Evolutionary conservation across 306 rosid species (phyloP), one percentile per base, ranked within the genome.

Genomic region (Luffa aegyptiaca): DNA sequence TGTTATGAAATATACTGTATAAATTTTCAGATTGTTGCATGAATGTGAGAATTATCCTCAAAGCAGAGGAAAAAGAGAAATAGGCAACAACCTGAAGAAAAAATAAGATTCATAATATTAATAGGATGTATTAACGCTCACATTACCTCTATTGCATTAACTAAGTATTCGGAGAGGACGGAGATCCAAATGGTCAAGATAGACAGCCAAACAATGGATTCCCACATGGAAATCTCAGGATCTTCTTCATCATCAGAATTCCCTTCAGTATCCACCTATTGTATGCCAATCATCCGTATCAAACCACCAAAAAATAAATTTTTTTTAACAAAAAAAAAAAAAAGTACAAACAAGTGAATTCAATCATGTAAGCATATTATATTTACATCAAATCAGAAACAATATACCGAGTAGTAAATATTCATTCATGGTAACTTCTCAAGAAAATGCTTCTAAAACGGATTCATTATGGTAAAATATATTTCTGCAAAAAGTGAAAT

Each of bases 191-290:
- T 86, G 8, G 96, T 91, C 85, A 93, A 80, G 86, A 93, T 88
- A 10, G 73, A 86, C 80, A 93, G 90, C 98, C 97, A 93, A 72
- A 87, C 82, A 85, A 91, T 49, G 74, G 91, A 85, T 86, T 93
- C 98, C 90, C 97, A 93, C 81, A 87, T 90, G 35, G 91, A 82
- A 71, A 93, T 90, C 84, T 91, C 90, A 4, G 98, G 91, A 55
- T 77, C 82, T 72, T 84, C 88, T 52, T 89, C 97, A 31, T 85
- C 86, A 3, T 88, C 90, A 7, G 82, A 77, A 78, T 2, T 79
- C 59, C 17, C 84, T 35, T 79, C 92, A 26, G 4, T 71, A 13
- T 86, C 85, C 82, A 82, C 94, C 90, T 85, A 78, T 83, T 84
- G 77, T 76, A 82, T 68, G 70, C 39, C 80, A 84, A 42, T 48